Conservation (phyloP, 495 filamentous ascomycete species). For the Xylaria acuta region DNA sequence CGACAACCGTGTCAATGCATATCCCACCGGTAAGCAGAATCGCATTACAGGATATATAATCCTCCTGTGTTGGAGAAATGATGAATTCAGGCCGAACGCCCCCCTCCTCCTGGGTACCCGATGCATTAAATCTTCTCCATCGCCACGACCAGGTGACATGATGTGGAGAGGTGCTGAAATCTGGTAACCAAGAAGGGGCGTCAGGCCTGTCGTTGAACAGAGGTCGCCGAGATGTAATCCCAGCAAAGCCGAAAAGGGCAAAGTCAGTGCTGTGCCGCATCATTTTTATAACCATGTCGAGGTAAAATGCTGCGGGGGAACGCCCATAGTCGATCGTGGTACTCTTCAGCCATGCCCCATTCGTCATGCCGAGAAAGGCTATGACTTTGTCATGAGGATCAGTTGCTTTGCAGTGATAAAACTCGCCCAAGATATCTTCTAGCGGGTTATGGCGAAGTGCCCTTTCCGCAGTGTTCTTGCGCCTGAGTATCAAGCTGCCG, state of each 20-base stretch:
- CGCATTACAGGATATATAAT: too few relatives aligned
- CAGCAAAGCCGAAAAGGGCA: neutral
- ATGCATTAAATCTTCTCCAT: neutral
- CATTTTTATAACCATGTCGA: neutral
- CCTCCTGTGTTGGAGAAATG: neutral
- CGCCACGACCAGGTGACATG: neutral
- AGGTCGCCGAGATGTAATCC: neutral
- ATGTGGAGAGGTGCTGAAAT: neutral
- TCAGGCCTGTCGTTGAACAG: neutral
- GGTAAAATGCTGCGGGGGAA: neutral
- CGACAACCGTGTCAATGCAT: neutral
- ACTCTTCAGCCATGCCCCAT: neutral
- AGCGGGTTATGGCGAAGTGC: neutral
- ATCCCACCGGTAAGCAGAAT: neutral
- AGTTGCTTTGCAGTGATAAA: slow-evolving; percentile 2
- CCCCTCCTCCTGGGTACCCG: neutral
- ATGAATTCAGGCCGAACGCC: neutral
- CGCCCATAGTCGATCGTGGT: neutral
- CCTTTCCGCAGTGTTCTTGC: neutral
- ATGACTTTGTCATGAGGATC: slow-evolving; percentile 4
- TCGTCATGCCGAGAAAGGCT: neutral
- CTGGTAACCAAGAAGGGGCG: neutral
- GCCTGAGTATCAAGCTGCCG: neutral
- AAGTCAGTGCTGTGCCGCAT: neutral
- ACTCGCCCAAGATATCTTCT: neutral